These are phyloP conservation scores for Stenogyne calaminthoides DNA, from an alignment of 305 asterid species.

Conservation along the genomic window DNA sequence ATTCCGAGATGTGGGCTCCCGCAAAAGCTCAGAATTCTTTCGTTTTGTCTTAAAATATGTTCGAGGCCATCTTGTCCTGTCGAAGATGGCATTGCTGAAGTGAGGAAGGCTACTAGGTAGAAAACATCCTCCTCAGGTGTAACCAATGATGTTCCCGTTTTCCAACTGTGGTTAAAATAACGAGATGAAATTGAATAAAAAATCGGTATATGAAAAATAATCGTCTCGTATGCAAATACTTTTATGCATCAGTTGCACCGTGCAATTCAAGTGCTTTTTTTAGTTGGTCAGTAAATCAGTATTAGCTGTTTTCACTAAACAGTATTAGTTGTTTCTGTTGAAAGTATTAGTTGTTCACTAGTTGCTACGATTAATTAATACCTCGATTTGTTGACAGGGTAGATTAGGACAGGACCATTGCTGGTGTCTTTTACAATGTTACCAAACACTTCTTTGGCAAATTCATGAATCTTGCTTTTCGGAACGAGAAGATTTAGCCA, in stretches of 20 bases:
- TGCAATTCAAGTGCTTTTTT: no score
- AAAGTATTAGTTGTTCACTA: no score
- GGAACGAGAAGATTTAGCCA: conserved; percentile 93
- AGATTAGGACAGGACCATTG: conserved; percentile 88
- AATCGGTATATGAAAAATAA: background rate
- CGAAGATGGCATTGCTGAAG: conserved; percentile 76
- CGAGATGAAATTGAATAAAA: conserved; percentile 3
- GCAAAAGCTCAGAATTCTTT: conserved; percentile 58
- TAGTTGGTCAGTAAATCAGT: no score
- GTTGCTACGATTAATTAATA: conserved; percentile 32
- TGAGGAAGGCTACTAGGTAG: conserved; percentile 75
- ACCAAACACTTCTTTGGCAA: conserved; percentile 69
- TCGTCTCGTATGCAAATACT: background rate
- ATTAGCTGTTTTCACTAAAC: no score
- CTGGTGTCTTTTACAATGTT: conserved; percentile 74
- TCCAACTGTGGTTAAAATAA: conserved; percentile 60
- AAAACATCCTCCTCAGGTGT: conserved; percentile 80
- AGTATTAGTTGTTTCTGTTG: no score
- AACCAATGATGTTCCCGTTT: conserved; percentile 66
- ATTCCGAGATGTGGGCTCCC: conserved; percentile 56
- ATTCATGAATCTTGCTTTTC: conserved; percentile 65
- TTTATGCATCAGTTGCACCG: no score
- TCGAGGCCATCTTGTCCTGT: conserved; percentile 70
- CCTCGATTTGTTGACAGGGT: conserved; percentile 89
- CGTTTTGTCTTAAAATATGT: conserved; percentile 59